Conservation (phyloP, 2,329 filamentous ascomycete species). For the Macroventuria anomochaeta region DNA sequence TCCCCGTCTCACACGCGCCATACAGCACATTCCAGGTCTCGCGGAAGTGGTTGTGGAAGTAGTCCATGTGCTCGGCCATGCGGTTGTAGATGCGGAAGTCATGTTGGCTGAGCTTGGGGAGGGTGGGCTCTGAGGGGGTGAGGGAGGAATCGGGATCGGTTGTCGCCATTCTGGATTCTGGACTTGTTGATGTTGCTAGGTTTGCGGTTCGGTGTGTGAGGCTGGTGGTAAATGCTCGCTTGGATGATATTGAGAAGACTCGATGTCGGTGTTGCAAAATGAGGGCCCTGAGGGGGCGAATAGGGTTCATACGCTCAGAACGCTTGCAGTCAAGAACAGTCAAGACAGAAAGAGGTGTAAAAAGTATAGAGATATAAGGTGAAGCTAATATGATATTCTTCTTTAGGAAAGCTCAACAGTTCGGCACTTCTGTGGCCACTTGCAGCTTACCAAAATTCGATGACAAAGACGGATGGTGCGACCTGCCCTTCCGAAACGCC, state of each 20-base stretch:
- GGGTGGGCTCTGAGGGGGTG: constrained; percentile 25
- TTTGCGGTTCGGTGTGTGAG: background rate
- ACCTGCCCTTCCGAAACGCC: background rate
- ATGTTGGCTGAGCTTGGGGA: constrained; percentile 68
- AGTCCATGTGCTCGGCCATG: constrained; percentile 77
- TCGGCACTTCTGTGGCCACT: constrained; percentile 25
- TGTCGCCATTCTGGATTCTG: constrained; percentile 1
- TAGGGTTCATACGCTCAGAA: constrained; percentile 2
- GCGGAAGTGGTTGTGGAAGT: constrained; percentile 57
- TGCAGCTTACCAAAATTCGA: constrained; percentile 20
- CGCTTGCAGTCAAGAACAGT: background rate
- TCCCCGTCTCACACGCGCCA: constrained; percentile 65
- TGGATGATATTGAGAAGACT: background rate
- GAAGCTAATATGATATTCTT: too few species aligned
- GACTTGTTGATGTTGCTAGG: background rate
- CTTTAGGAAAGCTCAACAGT: constrained; percentile 6
- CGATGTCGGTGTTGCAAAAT: background rate
- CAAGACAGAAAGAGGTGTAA: background rate
- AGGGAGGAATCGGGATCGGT: too few species aligned
- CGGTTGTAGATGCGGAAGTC: constrained; percentile 75
- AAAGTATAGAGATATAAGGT: too few species aligned
- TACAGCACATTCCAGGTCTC: constrained; percentile 73
- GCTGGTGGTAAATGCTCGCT: background rate
- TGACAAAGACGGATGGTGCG: constrained; percentile 27
- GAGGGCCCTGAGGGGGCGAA: background rate